phyloP scores from a whole-genome alignment of 2,329 filamentous ascomycete genomes.

The Blumeria hordei region DNA sequence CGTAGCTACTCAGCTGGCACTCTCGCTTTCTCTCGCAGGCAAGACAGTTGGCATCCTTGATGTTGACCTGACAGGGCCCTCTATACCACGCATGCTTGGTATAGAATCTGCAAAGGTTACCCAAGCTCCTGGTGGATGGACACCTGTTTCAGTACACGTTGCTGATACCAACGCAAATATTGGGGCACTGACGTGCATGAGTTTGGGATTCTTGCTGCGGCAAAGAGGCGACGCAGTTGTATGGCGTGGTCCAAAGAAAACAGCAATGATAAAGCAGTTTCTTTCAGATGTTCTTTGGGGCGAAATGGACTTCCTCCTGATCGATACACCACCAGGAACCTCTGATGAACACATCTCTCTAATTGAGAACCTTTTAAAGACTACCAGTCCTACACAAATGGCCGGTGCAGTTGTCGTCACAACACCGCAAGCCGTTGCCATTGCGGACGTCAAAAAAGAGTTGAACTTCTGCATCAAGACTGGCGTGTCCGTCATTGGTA shows the following conservation, averaged over 20 bases:
- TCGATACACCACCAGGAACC: conserved; percentile 90
- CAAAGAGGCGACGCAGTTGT: conserved; percentile 77
- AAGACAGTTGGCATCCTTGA: conserved; percentile 87
- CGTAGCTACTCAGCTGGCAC: conserved; percentile 84
- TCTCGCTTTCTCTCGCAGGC: conserved; percentile 65
- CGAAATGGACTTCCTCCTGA: conserved; percentile 69
- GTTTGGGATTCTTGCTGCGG: conserved; percentile 69
- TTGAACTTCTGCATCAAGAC: conserved; percentile 68
- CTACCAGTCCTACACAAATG: conserved; percentile 40
- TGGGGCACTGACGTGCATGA: conserved; percentile 63
- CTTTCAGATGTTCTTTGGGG: conserved; percentile 77
- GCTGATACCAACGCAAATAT: conserved; percentile 25
- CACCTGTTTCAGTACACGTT: conserved; percentile 64
- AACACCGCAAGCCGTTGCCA: conserved; percentile 82
- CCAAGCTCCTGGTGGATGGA: conserved; percentile 77
- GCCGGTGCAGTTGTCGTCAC: conserved; percentile 85
- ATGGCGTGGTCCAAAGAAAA: conserved; percentile 96
- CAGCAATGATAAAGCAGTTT: conserved; percentile 95
- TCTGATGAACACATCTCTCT: conserved; percentile 94
- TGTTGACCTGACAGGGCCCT: conserved; percentile 86
- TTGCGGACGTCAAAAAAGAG: conserved; percentile 72
- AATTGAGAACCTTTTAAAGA: conserved; percentile 55
- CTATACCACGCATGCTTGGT: conserved; percentile 82
- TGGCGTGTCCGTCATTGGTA: conserved; percentile 66
- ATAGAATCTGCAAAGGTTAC: conserved; percentile 76